A percentile compares a stretch with the other conserved stretches of the same genome.
Evolutionary conservation across 192 early-diverging fungal species (phyloP).

Genomic region (Haplosporangium gracile): DNA sequence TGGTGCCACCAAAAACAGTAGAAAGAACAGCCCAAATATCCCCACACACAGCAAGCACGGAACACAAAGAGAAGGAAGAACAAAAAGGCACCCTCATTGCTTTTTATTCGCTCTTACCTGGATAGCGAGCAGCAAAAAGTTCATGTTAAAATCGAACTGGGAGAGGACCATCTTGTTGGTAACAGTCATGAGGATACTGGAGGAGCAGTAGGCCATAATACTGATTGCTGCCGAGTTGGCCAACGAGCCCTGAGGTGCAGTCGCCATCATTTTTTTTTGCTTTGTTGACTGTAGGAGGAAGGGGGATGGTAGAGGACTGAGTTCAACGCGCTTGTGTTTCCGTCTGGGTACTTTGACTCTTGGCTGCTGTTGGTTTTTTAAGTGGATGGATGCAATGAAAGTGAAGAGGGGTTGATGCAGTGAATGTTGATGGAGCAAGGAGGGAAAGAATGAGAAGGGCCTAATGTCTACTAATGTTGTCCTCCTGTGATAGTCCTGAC

Average conservation of each 20-base stretch:
- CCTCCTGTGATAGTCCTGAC: not conserved
- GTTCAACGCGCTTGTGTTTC: not conserved
- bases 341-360: not conserved
- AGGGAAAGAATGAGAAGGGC: not conserved
- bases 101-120: constrained; percentile 60
- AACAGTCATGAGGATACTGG: constrained; percentile 92
- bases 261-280: constrained; percentile 23
- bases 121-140: constrained; percentile 83
- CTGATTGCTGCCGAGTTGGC: constrained; percentile 67
- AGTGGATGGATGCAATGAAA: not conserved
- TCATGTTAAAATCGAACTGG: constrained; percentile 87
- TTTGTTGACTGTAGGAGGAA: not conserved
- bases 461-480: not conserved
- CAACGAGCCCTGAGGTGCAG: constrained; percentile 15
- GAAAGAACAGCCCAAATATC: not conserved
- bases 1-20: not conserved
- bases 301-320: not conserved
- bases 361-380: not conserved
- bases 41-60: not conserved
- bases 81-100: no score
- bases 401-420: not conserved
- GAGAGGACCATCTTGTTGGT: constrained; percentile 91
- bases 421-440: not conserved
- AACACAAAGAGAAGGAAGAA: not conserved
- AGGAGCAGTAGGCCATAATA: constrained; percentile 88